These are phyloP conservation scores for Arabis hirsuta DNA, from an alignment of 345 rosid species.

Conservation along the genomic window DNA sequence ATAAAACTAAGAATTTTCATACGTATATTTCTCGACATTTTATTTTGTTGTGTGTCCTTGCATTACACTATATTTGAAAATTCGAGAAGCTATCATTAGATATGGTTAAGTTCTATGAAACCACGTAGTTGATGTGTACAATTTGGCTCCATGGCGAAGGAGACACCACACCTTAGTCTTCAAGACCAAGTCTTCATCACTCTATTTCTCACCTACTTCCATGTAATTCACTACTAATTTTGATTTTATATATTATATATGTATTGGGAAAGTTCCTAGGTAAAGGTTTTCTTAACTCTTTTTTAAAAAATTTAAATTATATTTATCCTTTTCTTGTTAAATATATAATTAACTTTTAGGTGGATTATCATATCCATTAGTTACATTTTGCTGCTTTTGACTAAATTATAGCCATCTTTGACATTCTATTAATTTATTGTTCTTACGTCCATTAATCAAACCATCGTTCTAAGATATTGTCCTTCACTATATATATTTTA, in stretches of 20 bases:
- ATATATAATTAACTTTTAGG: constrained; percentile 1
- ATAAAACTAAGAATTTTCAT: not conserved
- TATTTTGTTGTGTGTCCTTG: constrained; percentile 1
- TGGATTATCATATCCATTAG: constrained; percentile 11
- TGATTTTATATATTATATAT: constrained; percentile 30
- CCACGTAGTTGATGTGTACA: constrained; percentile 35
- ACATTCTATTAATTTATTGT: constrained; percentile 7
- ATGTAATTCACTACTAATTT: constrained; percentile 21
- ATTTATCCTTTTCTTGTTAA: not conserved
- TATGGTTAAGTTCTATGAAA: constrained; percentile 25
- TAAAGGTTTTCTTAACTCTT: not conserved
- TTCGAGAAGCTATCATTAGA: constrained; percentile 33
- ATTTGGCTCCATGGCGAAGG: constrained; percentile 30
- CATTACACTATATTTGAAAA: not conserved
- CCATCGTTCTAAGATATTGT: not conserved
- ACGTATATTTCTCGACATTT: not conserved
- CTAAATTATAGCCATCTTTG: constrained; percentile 37
- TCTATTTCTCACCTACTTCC: constrained; percentile 38
- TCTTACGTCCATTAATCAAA: constrained; percentile 26
- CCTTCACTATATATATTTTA: not conserved
- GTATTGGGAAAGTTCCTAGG: constrained; percentile 38
- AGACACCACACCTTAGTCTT: constrained; percentile 48
- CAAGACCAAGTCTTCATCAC: constrained; percentile 39
- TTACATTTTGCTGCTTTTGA: constrained; percentile 20
- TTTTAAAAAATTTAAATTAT: not conserved